phyloP scores from a whole-genome alignment of 306 rosid genomes.

The Pachyrhizus erosus region DNA sequence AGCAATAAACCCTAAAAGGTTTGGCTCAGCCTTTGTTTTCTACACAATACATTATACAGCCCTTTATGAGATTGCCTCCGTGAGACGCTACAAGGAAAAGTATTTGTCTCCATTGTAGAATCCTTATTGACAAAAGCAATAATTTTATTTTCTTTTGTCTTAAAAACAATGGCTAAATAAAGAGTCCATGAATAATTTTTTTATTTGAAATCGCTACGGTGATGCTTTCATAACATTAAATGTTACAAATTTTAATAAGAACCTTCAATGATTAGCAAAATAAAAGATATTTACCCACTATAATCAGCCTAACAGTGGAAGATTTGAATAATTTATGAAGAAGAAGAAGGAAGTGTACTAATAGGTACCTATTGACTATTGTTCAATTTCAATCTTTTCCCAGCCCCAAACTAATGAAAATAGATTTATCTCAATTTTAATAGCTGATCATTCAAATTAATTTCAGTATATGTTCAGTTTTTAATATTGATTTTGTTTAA shows the following conservation, averaged over 20 bases:
- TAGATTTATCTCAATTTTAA: background rate
- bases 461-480: background rate
- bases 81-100: background rate
- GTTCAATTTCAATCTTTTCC: background rate
- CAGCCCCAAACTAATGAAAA: background rate
- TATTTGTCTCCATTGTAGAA: background rate
- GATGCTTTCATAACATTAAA: background rate
- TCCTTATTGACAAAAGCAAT: background rate
- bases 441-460: background rate
- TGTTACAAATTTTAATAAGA: background rate
- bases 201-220: background rate
- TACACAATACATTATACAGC: too few relatives aligned
- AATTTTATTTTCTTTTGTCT: background rate
- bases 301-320: too few relatives aligned
- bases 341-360: too few relatives aligned
- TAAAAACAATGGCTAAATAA: background rate
- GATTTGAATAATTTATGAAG: too few relatives aligned
- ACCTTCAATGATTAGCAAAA: background rate
- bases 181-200: background rate
- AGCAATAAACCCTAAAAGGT: background rate
- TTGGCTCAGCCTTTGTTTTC: background rate
- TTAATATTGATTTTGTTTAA: background rate
- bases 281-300: background rate
- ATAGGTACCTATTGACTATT: background rate
- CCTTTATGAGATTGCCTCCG: background rate